phyloP scores from a whole-genome alignment of 192 early-diverging fungal species.

The Backusella macrospora region DNA sequence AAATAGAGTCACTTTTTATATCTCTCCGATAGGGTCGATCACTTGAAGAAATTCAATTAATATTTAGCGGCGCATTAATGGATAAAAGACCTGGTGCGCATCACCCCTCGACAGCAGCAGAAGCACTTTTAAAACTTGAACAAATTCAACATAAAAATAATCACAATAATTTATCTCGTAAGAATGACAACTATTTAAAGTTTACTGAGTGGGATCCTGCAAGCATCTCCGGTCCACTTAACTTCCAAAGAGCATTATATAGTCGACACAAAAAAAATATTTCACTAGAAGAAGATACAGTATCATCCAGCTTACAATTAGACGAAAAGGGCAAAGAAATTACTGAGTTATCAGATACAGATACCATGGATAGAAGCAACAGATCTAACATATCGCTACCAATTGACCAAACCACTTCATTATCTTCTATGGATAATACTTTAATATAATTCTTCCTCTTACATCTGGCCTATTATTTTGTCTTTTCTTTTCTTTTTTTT shows the following conservation, averaged over 20 bases:
- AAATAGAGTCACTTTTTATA: background rate
- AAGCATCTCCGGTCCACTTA: background rate
- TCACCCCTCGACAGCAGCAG: conserved; percentile 38
- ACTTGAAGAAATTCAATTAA: conserved; percentile 36
- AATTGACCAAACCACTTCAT: background rate
- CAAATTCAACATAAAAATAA: conserved; percentile 11
- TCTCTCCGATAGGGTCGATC: conserved; percentile 19
- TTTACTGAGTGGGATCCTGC: conserved; percentile 1
- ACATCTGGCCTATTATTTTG: no score
- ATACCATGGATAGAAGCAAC: background rate
- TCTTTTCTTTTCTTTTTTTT: background rate
- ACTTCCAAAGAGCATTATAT: background rate
- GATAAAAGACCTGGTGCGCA: conserved; percentile 30
- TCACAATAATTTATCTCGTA: background rate
- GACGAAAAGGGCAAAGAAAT: background rate
- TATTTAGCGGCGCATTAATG: conserved; percentile 34
- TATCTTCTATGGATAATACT: background rate
- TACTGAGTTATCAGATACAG: background rate
- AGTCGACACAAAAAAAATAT: background rate
- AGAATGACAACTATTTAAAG: background rate
- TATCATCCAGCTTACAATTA: background rate
- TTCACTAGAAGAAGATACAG: background rate
- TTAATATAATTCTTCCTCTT: background rate
- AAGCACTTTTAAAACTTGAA: conserved; percentile 18
- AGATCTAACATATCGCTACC: background rate